These are phyloP conservation scores for Striga hermonthica DNA, from an alignment of 305 asterid species.

Conservation along the genomic window DNA sequence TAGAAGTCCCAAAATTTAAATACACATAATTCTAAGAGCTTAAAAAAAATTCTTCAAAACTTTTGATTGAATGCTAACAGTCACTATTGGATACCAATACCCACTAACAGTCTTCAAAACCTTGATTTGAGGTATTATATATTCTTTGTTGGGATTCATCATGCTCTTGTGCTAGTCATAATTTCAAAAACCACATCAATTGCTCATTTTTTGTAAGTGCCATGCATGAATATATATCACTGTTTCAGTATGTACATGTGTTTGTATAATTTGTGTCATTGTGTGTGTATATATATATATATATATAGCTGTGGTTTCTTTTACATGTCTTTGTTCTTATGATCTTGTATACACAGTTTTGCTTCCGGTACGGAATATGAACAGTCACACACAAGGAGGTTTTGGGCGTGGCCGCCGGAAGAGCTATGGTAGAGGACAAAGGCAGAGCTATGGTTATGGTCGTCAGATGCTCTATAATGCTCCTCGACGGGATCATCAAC, in stretches of 20 bases:
- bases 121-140: background rate
- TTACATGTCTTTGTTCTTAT: slow-evolving; percentile 23
- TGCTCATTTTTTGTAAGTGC: background rate
- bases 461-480: slow-evolving; percentile 53
- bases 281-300: too few relatives aligned
- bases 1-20: too few relatives aligned
- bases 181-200: background rate
- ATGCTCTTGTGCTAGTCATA: background rate
- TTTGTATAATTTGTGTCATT: background rate
- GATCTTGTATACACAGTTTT: slow-evolving; percentile 53
- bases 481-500: slow-evolving; percentile 90
- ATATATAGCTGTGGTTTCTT: slow-evolving; percentile 11
- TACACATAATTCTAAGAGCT: too few relatives aligned
- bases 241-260: background rate
- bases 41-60: too few relatives aligned
- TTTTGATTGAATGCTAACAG: background rate
- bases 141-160: background rate
- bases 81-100: slow-evolving; percentile 15
- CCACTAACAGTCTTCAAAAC: slow-evolving; percentile 38
- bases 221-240: background rate
- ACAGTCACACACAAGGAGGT: slow-evolving; percentile 69
- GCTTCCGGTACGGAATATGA: slow-evolving; percentile 56
- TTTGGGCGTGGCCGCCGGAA: slow-evolving; percentile 92
- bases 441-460: slow-evolving; percentile 65
- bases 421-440: slow-evolving; percentile 80